Base-by-base conservation (phyloP, 108 stramenopile species). In the Craspedostauros australis region DNA sequence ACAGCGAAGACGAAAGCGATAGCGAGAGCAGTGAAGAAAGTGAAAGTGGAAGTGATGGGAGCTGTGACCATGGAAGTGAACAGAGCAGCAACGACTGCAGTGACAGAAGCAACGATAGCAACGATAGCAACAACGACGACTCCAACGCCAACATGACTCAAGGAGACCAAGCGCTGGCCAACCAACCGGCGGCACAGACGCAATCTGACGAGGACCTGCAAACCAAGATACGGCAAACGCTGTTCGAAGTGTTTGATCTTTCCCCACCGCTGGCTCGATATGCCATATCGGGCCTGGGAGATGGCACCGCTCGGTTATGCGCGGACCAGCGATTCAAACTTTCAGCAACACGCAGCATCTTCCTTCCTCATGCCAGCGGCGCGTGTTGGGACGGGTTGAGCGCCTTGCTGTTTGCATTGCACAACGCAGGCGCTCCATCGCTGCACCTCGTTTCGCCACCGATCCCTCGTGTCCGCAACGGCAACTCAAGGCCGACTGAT, bases 291-390 rank as follows among this genome's bases (percentile, higher is more conserved):
- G 84, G 88, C 19, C 26, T 86, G 1, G 77, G 82, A 6, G 71
- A 80, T 45, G 50, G 75, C 14, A 73, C 73, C 0, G 70, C 74
- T 20, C 72, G 88, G 14, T 28, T 85, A 24, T 64, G 65, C 7
- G 75, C 82, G 22, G 88, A 90, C 64, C 88, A 90, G 53, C 66
- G 75, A 16, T 79, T 62, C 52, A 73, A 79, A 48, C 43, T 86
- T 9, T 33, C 75, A 1, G 27, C 41, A 2, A 72, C 58, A 4
- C 56, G 73, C 21, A 75, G 72, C 2, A 64, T 77, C 33, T 70
- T 74, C 25, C 8, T 59, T n/a, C 47, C 57, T 5, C 21, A 60
- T 31, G 41, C 64, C 24, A 42, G 5, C n/a, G 46, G 20, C 8
- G 64, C 44, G 22, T 64, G 57, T 33, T 14, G 40, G 30, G 75